Evolutionary conservation across 2,329 filamentous ascomycete genomes (phyloP), one percentile per base, ranked within the genome.

Genomic region (Hypoxylon sp.): DNA sequence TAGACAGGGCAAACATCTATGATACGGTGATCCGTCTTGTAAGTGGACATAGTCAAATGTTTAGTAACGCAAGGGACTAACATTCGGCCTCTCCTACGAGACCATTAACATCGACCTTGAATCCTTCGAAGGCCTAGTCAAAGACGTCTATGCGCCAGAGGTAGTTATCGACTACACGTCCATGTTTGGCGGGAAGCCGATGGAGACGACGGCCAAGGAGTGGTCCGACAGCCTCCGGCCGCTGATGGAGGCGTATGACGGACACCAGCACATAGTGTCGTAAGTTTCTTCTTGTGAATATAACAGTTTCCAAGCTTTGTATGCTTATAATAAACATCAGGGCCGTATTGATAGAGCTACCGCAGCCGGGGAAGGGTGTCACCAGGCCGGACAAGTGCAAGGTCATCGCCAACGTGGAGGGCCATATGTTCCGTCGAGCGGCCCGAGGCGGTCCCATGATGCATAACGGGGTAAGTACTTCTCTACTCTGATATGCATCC

Each of bases 1-100:
- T 71, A 12, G 67, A 69, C 54, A 59, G 61, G 26, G 63, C 67
- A 19, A 69, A 70, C 47, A 63, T 70, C 34, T 60, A 69, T 5
- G 67, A 69, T 32, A 66, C 63, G 0, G 48, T 69, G 3, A 49
- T 35, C 23, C 64, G 62, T 19, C 50, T 68, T 19, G 67, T 69
- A 53, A 38, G 49, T 47, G 6, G 7, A 9, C 32, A 9, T n/a
- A 7, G 19, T 13, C 26, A 7, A 8, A n/a, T 13, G 3, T 27
- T 6, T n/a, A 4, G 6, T n/a, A 8, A 19, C 16, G 12, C 29
- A 3, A 23, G 34, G 27, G 2, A 19, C 38, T 52, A 41, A 51
- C 16, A 27, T 4, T 12, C 11, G 2, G 23, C 7, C 25, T 3
- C 12, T 11, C 15, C 19, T n/a, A 23, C 4, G 17, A 69, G 67